These are phyloP conservation scores for Scleroderma bovista DNA, from an alignment of 768 basidiomycete species.

Conservation along the genomic window DNA sequence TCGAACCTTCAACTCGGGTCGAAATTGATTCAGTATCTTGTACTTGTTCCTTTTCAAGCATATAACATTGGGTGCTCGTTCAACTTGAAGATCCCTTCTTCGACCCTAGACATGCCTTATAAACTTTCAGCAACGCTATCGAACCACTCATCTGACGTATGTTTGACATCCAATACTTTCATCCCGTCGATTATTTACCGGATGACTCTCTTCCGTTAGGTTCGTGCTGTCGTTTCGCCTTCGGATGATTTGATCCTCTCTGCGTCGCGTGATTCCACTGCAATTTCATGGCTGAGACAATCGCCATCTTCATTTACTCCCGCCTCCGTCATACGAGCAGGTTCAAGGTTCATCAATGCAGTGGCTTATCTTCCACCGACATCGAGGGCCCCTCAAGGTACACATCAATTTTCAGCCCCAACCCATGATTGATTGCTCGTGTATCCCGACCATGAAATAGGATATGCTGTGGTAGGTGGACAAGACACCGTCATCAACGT, in stretches of 20 bases:
- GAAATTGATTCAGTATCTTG: no score
- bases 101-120: constrained; percentile 52
- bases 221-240: constrained; percentile 76
- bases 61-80: no score
- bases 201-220: no score
- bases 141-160: constrained; percentile 70
- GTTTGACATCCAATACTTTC: constrained; percentile 24
- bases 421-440: not conserved
- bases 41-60: no score
- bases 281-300: constrained; percentile 75
- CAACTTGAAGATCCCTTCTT: not conserved
- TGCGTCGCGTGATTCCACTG: constrained; percentile 87
- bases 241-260: constrained; percentile 77
- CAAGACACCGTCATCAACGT: constrained; percentile 87
- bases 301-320: constrained; percentile 48
- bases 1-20: no score
- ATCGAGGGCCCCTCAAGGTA: constrained; percentile 65
- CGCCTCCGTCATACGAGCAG: constrained; percentile 52
- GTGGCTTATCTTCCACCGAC: constrained; percentile 74
- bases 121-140: constrained; percentile 69
- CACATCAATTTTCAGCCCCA: constrained; percentile 11
- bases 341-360: constrained; percentile 75
- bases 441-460: constrained; percentile 35
- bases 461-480: constrained; percentile 81
- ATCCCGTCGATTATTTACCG: constrained; percentile 1